Evolutionary conservation across 2,329 filamentous ascomycete species (phyloP).

Genomic region (Ophiostoma sp.): DNA sequence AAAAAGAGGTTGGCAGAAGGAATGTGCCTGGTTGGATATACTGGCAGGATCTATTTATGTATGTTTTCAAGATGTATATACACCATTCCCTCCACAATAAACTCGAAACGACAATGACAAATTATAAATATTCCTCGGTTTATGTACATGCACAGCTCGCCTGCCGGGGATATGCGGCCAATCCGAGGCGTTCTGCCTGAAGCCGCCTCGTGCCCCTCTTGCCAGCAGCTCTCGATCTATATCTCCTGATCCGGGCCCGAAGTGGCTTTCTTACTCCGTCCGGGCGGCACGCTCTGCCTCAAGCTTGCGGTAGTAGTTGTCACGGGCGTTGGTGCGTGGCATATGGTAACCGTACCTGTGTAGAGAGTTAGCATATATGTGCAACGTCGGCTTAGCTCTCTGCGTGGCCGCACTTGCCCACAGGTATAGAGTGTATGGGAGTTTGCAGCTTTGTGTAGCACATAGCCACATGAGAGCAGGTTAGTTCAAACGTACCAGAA

Average conservation of each 20-base stretch:
- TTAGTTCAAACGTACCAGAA: constrained; percentile 48
- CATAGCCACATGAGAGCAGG: not conserved
- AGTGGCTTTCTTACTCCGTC: not conserved
- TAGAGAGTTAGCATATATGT: not conserved
- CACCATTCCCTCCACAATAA: not conserved
- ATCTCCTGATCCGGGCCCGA: not conserved
- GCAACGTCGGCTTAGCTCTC: too few relatives aligned
- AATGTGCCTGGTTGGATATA: not conserved
- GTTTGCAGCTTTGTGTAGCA: not conserved
- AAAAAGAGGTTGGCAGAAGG: not conserved
- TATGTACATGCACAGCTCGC: constrained; percentile 22
- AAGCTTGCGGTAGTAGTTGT: constrained; percentile 54
- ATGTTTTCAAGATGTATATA: constrained; percentile 7
- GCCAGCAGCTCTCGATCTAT: constrained; percentile 11
- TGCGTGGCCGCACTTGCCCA: too few relatives aligned
- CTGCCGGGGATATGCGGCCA: not conserved
- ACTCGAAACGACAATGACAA: not conserved
- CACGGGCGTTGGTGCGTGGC: constrained; percentile 53
- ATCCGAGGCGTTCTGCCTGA: not conserved
- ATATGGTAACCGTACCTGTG: constrained; percentile 58
- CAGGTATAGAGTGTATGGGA: too few relatives aligned
- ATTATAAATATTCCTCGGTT: constrained; percentile 8
- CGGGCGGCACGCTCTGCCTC: constrained; percentile 49
- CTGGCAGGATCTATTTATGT: constrained; percentile 8
- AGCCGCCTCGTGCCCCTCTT: not conserved